Evolutionary conservation across 345 rosid genomes (phyloP).

Genomic region (Corymbia maculata): DNA sequence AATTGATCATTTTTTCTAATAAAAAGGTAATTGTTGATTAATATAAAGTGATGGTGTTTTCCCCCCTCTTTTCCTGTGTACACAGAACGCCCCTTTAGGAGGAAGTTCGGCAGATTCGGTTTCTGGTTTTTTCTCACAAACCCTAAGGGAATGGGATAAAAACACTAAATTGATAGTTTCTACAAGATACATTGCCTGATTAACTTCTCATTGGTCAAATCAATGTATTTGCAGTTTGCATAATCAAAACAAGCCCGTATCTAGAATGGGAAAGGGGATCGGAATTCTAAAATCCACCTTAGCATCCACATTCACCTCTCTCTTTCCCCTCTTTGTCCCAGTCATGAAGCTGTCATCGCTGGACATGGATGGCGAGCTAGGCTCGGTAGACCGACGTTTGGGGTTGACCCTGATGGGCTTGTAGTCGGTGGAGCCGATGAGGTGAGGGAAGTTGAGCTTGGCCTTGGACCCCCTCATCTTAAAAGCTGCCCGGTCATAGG

Average conservation of each 20-base stretch:
- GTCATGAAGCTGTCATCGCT: not conserved
- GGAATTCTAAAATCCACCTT: not conserved
- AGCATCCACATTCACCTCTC: not conserved
- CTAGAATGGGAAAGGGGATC: not conserved
- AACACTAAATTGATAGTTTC: not conserved
- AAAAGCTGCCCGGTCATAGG: conserved; percentile 35
- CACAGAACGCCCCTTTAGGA: no score
- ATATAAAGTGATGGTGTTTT: no score
- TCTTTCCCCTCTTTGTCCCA: not conserved
- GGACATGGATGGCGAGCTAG: not conserved
- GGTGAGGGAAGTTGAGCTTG: conserved; percentile 28
- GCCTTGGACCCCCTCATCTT: conserved; percentile 35
- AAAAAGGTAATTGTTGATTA: no score
- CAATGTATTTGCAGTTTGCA: not conserved
- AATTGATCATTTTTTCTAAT: no score
- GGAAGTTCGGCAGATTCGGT: no score
- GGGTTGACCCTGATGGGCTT: conserved; percentile 23
- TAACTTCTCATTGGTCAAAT: not conserved
- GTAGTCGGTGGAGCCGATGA: conserved; percentile 14
- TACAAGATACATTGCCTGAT: not conserved
- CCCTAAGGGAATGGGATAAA: no score
- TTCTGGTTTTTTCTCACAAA: no score
- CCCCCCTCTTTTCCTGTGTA: no score
- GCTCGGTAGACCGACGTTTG: conserved; percentile 18
- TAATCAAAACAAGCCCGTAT: not conserved